Conservation (phyloP, 176 grass and related monocot species). For the Lolium perenne region DNA sequence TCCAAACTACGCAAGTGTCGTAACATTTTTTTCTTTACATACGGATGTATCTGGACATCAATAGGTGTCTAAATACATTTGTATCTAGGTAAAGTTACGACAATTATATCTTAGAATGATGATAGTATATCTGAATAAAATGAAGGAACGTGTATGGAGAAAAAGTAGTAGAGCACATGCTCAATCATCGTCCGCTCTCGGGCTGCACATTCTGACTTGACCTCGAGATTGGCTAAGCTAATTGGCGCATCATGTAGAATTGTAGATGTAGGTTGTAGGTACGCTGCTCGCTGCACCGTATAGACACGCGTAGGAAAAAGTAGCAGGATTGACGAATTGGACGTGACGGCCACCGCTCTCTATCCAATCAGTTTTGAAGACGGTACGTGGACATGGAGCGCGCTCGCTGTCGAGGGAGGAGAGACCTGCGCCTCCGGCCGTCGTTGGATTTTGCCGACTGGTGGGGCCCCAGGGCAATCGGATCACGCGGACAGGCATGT, state of each 20-base stretch:
- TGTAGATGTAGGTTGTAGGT: neutral
- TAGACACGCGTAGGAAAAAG: neutral
- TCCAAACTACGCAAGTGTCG: too few relatives aligned
- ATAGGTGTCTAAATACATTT: too few relatives aligned
- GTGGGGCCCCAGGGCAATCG: neutral
- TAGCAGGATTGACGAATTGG: too few relatives aligned
- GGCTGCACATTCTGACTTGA: neutral
- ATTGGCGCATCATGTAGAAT: too few relatives aligned
- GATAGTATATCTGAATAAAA: neutral
- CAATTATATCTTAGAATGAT: too few relatives aligned
- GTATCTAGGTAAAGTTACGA: too few relatives aligned
- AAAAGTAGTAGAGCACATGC: neutral
- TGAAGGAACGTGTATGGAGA: neutral
- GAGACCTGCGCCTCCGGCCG: neutral
- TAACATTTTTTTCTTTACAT: too few relatives aligned
- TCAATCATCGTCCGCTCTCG: neutral
- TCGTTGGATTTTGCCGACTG: neutral
- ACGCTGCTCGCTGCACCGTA: neutral
- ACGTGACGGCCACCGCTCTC: conserved; percentile 18
- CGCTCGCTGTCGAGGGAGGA: neutral
- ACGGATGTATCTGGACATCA: too few relatives aligned
- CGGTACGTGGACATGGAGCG: too few relatives aligned
- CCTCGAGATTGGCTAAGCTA: neutral
- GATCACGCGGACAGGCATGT: neutral
- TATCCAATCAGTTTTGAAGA: neutral